phyloP scores from a whole-genome alignment of 495 filamentous ascomycete species.

The Xylaria telfairii region DNA sequence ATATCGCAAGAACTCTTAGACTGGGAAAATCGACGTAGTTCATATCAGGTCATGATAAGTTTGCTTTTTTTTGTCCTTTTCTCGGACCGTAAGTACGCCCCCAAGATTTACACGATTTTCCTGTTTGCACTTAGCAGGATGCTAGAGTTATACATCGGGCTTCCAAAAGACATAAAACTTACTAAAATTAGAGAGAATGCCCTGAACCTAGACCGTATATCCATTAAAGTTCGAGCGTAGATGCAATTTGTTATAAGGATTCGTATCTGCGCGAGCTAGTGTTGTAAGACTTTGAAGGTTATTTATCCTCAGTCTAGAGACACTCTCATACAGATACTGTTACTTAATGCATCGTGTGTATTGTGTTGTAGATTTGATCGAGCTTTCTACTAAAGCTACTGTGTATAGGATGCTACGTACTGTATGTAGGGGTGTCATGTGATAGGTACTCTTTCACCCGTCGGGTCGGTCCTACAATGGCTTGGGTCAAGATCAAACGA shows the following conservation, averaged over 20 bases:
- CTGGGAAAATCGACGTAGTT: not conserved
- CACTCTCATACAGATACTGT: no score
- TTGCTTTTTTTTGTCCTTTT: not conserved
- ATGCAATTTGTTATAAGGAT: not conserved
- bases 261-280: slow-evolving; percentile 1
- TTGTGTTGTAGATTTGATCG: not conserved
- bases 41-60: not conserved
- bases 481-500: no score
- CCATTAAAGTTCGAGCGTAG: not conserved
- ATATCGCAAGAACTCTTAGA: not conserved
- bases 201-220: not conserved
- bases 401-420: no score
- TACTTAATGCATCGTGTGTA: not conserved
- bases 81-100: not conserved
- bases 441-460: no score
- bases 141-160: not conserved
- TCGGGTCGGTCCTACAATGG: no score
- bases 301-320: not conserved
- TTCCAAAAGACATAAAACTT: not conserved
- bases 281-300: not conserved
- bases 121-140: not conserved
- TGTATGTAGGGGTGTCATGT: no score
- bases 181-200: not conserved
- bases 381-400: no score
- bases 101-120: not conserved